Base-by-base conservation (phyloP, 192 early-diverging fungal genomes). In the Geranomyces variabilis region DNA sequence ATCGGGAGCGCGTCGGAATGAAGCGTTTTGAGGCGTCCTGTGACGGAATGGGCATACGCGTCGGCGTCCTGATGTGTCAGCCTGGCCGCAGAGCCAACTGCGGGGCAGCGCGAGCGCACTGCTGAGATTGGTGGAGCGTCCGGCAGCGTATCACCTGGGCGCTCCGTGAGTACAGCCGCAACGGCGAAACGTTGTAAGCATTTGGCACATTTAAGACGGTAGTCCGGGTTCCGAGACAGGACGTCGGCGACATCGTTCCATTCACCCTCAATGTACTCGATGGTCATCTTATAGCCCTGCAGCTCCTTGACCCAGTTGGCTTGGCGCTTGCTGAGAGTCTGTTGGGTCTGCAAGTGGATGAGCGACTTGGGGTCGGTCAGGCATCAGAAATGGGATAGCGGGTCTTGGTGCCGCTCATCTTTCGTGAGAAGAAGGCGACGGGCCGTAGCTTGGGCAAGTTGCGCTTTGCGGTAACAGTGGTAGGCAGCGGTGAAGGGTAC, bases 341-440 rank as follows among this genome's bases (percentile, higher is more conserved):
- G 57, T 1, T 67, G 74, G 0, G 69, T 73, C 5, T 62, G 67
- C 17, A 84, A 80, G 19, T 79, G 80, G 17, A 74, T 63, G n/a
- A 83, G 63, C 49, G 81, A 81, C 21, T 72, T 69, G 44, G 83
- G 84, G 55, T 69, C 55, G 22, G 56, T 69, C 21, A 69, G 36
- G n/a, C 53, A 19, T 3, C 43, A 36, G 19, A 53, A 1, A 73
- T 63, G 9, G 49, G 53, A 33, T 73, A 73, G 9, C 29, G 36
- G 1, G 49, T 73, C 48, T 73, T 31, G 2, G 48, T 24, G 21
- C 22, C 1, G 4, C 56, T 12, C 63, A 73, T 53, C 63, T 73
- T 73, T 8, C 63, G 49, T 41, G 71, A 47, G 45, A 15, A 73
- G 63, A 56, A 73, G 7, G 63, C 26, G 1, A 73, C 26, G 12